These are phyloP conservation scores for Botryotinia convoluta DNA, from an alignment of 2,329 filamentous ascomycete species.

Conservation along the genomic window DNA sequence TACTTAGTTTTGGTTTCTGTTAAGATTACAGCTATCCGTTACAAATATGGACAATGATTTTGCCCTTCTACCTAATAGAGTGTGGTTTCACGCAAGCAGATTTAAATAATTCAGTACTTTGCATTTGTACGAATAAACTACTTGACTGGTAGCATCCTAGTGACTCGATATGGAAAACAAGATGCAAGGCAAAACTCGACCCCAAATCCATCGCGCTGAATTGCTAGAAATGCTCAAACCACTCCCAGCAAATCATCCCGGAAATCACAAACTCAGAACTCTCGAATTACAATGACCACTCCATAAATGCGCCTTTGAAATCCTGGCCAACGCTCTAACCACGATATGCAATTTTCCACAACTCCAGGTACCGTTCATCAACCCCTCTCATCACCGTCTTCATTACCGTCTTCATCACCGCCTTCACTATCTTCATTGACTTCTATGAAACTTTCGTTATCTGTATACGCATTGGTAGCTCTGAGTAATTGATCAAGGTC, in stretches of 20 bases:
- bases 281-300: neutral
- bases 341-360: too few species aligned
- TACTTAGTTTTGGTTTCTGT: neutral
- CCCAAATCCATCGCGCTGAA: neutral
- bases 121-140: neutral
- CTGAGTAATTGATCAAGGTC: neutral
- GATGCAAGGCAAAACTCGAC: neutral
- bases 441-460: neutral
- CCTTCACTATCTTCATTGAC: neutral
- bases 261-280: too few species aligned
- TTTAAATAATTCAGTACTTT: neutral
- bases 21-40: neutral
- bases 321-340: neutral
- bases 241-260: neutral
- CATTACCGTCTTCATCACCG: too few species aligned
- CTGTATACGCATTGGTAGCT: neutral
- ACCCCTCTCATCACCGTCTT: too few species aligned
- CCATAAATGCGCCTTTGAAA: neutral
- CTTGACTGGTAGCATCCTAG: neutral
- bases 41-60: neutral
- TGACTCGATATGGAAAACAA: neutral
- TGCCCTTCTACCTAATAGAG: neutral
- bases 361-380: neutral
- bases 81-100: neutral
- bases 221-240: too few species aligned